Percentiles rank a stretch among this genome's conserved stretches.
Evolutionary conservation across 2,329 filamentous ascomycete species (phyloP).

Genomic region (Cryoendolithus antarcticus): DNA sequence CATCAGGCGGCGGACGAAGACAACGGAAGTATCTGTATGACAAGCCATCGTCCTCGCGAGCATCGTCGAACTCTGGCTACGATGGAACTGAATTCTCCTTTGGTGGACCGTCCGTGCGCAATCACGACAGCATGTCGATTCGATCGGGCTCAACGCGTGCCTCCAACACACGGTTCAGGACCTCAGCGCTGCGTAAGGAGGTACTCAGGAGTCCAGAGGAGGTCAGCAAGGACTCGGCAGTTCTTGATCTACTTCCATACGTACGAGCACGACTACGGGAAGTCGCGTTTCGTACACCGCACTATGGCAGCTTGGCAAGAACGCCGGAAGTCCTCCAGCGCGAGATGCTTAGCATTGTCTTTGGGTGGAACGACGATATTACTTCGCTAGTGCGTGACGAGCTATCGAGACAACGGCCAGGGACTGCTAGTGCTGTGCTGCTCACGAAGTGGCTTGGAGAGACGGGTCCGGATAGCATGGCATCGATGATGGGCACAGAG

Average conservation of each 20-base stretch:
- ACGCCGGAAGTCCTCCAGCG: slow-evolving; percentile 61
- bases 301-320: slow-evolving; percentile 32
- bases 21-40: slow-evolving; percentile 34
- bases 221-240: slow-evolving; percentile 34
- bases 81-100: slow-evolving; percentile 28
- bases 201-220: slow-evolving; percentile 68
- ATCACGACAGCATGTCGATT: slow-evolving; percentile 29
- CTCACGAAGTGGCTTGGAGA: slow-evolving; percentile 89
- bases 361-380: slow-evolving; percentile 85
- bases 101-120: slow-evolving; percentile 17
- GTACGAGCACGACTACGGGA: slow-evolving; percentile 70
- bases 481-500: slow-evolving; percentile 59
- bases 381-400: slow-evolving; percentile 75
- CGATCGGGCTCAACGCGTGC: slow-evolving; percentile 37
- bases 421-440: slow-evolving; percentile 67
- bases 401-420: slow-evolving; percentile 56
- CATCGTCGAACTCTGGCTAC: slow-evolving; percentile 19
- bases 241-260: slow-evolving; percentile 74
- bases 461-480: slow-evolving; percentile 67
- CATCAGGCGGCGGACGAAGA: slow-evolving; percentile 36
- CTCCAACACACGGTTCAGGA: slow-evolving; percentile 30
- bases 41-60: slow-evolving; percentile 26
- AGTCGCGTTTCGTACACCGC: slow-evolving; percentile 64
- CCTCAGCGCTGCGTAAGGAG: slow-evolving; percentile 69
- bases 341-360: slow-evolving; percentile 89